These are phyloP conservation scores for Albifimbria verrucaria DNA, from an alignment of 2,329 filamentous ascomycete genomes.

Conservation along the genomic window DNA sequence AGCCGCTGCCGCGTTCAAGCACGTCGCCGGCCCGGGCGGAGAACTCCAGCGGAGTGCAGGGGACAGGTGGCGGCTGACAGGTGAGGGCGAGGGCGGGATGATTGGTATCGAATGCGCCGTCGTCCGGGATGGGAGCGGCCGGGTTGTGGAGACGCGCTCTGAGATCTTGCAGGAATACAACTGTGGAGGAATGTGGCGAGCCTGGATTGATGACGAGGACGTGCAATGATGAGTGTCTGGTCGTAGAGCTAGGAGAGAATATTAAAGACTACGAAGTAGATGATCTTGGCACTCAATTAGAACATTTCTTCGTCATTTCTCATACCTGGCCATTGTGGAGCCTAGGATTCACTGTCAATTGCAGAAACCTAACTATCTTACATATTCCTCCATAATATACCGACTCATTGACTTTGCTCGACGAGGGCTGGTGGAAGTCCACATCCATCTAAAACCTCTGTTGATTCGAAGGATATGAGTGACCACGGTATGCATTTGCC, in stretches of 20 bases:
- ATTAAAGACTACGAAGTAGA: no score
- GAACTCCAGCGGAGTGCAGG: slow-evolving; percentile 74
- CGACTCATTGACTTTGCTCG: no score
- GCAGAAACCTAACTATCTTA: no score
- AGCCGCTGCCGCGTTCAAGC: slow-evolving; percentile 56
- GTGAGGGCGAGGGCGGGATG: slow-evolving; percentile 81
- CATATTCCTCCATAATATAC: no score
- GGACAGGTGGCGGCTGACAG: slow-evolving; percentile 66
- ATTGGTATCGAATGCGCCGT: slow-evolving; percentile 71
- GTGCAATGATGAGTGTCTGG: slow-evolving; percentile 47
- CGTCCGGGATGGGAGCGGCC: slow-evolving; percentile 39
- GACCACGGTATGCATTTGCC: no score
- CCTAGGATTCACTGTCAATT: no score
- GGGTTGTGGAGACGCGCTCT: slow-evolving; percentile 36
- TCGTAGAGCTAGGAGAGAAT: slow-evolving; percentile 24
- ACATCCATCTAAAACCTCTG: no score
- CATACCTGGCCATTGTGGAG: no score
- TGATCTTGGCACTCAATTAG: no score
- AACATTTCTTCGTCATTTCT: no score
- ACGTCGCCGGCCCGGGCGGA: slow-evolving; percentile 67
- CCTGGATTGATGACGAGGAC: slow-evolving; percentile 64
- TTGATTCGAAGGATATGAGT: no score
- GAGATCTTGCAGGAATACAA: slow-evolving; percentile 76
- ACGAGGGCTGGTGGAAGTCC: no score
- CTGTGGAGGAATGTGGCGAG: slow-evolving; percentile 83